These are phyloP conservation scores for Pyricularia pennisetigena DNA, from an alignment of 2,329 filamentous ascomycete species.

Conservation along the genomic window DNA sequence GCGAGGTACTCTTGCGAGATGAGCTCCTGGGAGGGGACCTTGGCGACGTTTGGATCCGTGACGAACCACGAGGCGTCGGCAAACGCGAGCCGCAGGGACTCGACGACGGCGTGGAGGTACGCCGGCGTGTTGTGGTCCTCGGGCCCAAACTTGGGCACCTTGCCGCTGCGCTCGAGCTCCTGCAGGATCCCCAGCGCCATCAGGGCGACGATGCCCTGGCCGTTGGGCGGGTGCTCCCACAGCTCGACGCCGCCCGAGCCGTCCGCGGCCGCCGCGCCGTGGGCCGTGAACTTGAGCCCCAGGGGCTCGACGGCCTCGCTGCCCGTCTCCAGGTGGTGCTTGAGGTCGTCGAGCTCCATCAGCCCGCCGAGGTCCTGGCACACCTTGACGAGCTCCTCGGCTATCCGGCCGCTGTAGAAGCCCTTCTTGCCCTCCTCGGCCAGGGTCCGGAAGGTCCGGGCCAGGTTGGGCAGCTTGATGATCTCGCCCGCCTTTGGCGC, in stretches of 20 bases:
- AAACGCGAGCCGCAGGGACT: constrained; percentile 82
- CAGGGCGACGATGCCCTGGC: constrained; percentile 86
- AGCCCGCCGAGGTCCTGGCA: constrained; percentile 65
- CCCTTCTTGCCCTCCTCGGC: constrained; percentile 73
- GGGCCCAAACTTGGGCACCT: constrained; percentile 57
- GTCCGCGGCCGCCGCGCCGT: constrained; percentile 9
- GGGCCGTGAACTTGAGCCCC: constrained; percentile 55
- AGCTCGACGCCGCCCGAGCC: constrained; percentile 46
- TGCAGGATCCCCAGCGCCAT: constrained; percentile 88
- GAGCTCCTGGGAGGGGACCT: constrained; percentile 51
- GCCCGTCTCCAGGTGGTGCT: constrained; percentile 51
- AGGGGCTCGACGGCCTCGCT: constrained; percentile 76
- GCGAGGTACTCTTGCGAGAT: constrained; percentile 64
- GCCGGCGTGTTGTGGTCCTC: constrained; percentile 70
- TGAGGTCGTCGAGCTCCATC: constrained; percentile 68
- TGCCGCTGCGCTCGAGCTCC: constrained; percentile 65
- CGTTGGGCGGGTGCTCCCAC: constrained; percentile 95
- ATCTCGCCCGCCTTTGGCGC: constrained; percentile 72
- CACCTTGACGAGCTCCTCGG: constrained; percentile 68
- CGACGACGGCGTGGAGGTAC: constrained; percentile 76
- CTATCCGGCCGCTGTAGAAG: constrained; percentile 79
- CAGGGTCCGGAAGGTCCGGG: constrained; percentile 66
- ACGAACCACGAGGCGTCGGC: constrained; percentile 84
- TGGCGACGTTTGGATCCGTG: constrained; percentile 60
- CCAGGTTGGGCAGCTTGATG: constrained; percentile 72